Evolutionary conservation across 805 yeast species (phyloP).

Genomic region (Saccharomycopsis microspora): DNA sequence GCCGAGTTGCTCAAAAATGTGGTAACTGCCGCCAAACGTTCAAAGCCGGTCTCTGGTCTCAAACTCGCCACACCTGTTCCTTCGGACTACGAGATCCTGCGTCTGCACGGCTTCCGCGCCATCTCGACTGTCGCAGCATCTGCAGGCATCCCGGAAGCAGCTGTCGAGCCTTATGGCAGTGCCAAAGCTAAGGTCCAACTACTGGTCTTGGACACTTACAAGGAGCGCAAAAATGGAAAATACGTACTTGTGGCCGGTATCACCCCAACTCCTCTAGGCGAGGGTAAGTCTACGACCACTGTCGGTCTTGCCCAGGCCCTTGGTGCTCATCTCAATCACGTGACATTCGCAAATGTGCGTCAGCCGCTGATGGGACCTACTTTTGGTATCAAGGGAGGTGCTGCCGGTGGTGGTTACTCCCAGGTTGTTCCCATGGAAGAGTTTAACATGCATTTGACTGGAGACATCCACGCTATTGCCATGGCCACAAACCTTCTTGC

Average conservation of each 20-base stretch:
- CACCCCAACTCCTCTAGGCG: conserved; percentile 80
- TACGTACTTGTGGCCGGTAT: conserved; percentile 74
- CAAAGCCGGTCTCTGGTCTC: conserved; percentile 34
- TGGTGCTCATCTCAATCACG: conserved; percentile 60
- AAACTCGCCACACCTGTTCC: conserved; percentile 61
- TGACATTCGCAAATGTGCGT: conserved; percentile 72
- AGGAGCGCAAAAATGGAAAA: conserved; percentile 51
- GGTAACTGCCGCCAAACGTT: conserved; percentile 47
- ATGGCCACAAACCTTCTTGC: conserved; percentile 74
- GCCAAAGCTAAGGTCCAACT: conserved; percentile 69
- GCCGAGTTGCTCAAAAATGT: conserved; percentile 73
- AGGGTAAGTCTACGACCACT: conserved; percentile 78
- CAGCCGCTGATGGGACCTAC: conserved; percentile 89
- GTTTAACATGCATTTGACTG: conserved; percentile 77
- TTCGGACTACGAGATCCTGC: conserved; percentile 67
- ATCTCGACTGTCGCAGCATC: conserved; percentile 60
- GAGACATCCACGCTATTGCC: conserved; percentile 78
- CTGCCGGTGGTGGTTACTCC: conserved; percentile 85
- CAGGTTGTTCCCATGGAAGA: conserved; percentile 87
- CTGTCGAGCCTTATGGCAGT: conserved; percentile 65
- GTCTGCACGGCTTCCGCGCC: conserved; percentile 63
- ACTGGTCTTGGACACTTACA: conserved; percentile 49
- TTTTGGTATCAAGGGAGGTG: conserved; percentile 83
- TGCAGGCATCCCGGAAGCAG: conserved; percentile 54
- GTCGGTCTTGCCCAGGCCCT: conserved; percentile 75